Percentiles rank a stretch among this genome's conserved stretches.
Conservation (phyloP, 2,329 filamentous ascomycete species). For the Neophaeococcomyces aloes region DNA sequence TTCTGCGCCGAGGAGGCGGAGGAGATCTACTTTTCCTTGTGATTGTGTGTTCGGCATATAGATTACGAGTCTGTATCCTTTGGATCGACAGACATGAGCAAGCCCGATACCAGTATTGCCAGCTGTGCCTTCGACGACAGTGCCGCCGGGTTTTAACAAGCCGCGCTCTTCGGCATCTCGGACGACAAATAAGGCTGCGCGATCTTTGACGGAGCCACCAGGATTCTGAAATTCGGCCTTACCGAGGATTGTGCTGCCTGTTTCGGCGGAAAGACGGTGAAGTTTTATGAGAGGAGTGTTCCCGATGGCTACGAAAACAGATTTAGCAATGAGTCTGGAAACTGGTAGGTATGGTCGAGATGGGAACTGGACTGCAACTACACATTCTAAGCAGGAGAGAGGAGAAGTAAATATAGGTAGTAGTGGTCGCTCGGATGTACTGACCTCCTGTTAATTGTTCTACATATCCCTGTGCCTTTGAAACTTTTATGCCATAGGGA, state of each 20-base stretch:
- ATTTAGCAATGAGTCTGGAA: too few species aligned
- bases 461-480: slow-evolving; percentile 67
- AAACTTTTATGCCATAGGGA: slow-evolving; percentile 59
- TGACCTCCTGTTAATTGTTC: slow-evolving; percentile 72
- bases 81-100: slow-evolving; percentile 85
- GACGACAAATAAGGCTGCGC: slow-evolving; percentile 87
- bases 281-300: slow-evolving; percentile 92
- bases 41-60: slow-evolving; percentile 99
- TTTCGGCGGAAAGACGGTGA: slow-evolving; percentile 77
- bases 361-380: not conserved
- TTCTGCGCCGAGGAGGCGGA: slow-evolving; percentile 83
- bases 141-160: slow-evolving; percentile 71
- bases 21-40: slow-evolving; percentile 90
- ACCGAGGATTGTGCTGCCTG: slow-evolving; percentile 85
- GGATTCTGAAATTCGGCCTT: slow-evolving; percentile 99
- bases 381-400: not conserved
- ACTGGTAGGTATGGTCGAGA: too few species aligned
- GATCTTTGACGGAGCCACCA: slow-evolving; percentile 90
- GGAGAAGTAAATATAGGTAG: slow-evolving; percentile 9
- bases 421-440: slow-evolving; percentile 15
- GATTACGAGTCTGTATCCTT: slow-evolving; percentile 90
- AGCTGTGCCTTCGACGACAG: slow-evolving; percentile 91
- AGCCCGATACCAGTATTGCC: slow-evolving; percentile 97
- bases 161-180: slow-evolving; percentile 85
- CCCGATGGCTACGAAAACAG: slow-evolving; percentile 77